These are phyloP conservation scores for Solanum virginianum DNA, from an alignment of 257 asterid species.

Conservation along the genomic window DNA sequence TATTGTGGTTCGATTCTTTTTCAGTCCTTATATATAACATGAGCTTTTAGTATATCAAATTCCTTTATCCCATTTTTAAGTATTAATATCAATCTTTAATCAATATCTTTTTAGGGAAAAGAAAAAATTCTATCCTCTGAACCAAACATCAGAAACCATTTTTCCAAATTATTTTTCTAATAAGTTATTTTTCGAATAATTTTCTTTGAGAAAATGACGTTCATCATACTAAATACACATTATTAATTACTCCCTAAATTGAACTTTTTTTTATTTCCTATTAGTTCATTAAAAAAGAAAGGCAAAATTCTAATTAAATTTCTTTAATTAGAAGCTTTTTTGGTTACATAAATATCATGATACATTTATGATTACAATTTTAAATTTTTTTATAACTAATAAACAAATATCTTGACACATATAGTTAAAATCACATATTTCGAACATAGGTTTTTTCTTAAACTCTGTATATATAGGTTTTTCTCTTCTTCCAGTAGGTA, in stretches of 20 bases:
- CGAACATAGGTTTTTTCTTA: no score
- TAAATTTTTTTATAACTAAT: not conserved
- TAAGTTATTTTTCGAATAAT: not conserved
- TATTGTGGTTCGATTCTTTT: no score
- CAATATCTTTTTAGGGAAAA: not conserved
- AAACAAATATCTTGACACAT: not conserved
- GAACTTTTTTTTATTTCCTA: not conserved
- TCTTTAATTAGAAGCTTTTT: not conserved
- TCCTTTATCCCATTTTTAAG: not conserved
- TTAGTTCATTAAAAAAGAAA: not conserved
- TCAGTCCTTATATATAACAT: no score
- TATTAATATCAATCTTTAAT: not conserved
- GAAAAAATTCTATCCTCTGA: not conserved
- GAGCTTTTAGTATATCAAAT: no score
- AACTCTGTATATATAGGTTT: no score
- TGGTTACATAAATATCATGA: not conserved
- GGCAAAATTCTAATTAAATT: not conserved
- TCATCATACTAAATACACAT: not conserved
- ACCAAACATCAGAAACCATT: not conserved
- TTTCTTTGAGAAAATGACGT: not conserved
- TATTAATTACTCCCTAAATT: not conserved
- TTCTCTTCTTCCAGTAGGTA: conserved; percentile 45
- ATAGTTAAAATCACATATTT: no score
- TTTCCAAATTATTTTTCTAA: not conserved
- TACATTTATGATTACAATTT: not conserved